These are phyloP conservation scores for Emergomyces pasteurianus DNA, from an alignment of 2,329 filamentous ascomycete genomes.

Conservation along the genomic window DNA sequence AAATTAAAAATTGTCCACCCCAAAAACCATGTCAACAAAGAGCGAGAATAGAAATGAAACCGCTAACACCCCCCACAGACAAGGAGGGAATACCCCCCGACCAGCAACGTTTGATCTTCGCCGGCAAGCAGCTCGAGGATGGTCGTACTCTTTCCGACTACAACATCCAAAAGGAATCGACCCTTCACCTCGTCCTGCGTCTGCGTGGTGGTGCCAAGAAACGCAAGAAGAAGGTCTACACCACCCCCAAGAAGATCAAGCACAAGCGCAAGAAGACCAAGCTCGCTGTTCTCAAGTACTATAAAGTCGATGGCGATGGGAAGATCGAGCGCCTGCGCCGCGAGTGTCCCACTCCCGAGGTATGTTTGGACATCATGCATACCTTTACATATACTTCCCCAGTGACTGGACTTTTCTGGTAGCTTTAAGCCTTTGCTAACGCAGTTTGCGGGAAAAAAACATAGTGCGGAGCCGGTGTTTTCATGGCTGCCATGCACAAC, in stretches of 20 bases:
- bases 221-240: conserved; percentile 99
- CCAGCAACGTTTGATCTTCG: conserved; percentile 99
- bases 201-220: conserved; percentile 99
- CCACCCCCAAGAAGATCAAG: conserved; percentile 99
- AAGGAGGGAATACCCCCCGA: conserved; percentile 99
- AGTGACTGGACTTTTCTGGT: not conserved
- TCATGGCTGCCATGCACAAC: conserved; percentile 99
- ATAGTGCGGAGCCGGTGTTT: conserved; percentile 98
- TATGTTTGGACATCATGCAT: conserved; percentile 37
- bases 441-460: not conserved
- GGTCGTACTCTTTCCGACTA: conserved; percentile 98
- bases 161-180: conserved; percentile 99
- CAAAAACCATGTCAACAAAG: too few species aligned
- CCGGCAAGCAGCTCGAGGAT: conserved; percentile 99
- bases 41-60: not conserved
- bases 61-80: conserved; percentile 50
- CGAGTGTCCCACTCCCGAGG: conserved; percentile 88
- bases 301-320: conserved; percentile 99
- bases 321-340: conserved; percentile 99
- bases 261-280: conserved; percentile 99
- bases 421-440: not conserved
- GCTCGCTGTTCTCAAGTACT: conserved; percentile 99
- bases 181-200: conserved; percentile 93
- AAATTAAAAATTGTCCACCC: too few species aligned
- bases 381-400: not conserved